Evolutionary conservation across 2,329 filamentous ascomycete species (phyloP).

Genomic region (Aspergillus phoenicis): DNA sequence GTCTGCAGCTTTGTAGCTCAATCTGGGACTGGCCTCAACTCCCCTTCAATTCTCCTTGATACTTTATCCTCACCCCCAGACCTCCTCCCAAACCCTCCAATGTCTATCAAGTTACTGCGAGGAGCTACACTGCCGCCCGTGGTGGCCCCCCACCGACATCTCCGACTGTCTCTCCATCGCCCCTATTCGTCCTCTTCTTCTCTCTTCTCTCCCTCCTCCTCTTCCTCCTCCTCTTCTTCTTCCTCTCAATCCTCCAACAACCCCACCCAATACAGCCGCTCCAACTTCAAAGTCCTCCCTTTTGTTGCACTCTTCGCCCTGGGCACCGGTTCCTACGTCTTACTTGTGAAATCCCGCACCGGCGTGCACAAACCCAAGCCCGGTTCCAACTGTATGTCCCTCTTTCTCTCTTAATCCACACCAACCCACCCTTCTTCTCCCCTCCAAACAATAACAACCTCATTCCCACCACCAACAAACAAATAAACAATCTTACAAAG

Average conservation of each 20-base stretch:
- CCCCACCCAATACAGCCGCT: conserved; percentile 32
- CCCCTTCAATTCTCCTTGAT: not conserved
- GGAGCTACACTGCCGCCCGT: not conserved
- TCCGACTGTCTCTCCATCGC: conserved; percentile 17
- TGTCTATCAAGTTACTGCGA: not conserved
- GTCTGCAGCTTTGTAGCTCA: too few relatives aligned
- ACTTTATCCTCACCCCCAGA: too few relatives aligned
- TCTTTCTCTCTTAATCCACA: not conserved
- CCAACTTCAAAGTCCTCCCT: conserved; percentile 47
- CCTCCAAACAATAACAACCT: conserved; percentile 47
- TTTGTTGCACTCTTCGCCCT: conserved; percentile 49
- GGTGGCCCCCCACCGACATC: conserved; percentile 19
- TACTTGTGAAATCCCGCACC: conserved; percentile 54
- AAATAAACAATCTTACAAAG: too few relatives aligned
- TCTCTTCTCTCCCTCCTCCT: conserved; percentile 14
- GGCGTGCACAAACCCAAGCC: conserved; percentile 50
- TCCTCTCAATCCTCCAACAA: conserved; percentile 10
- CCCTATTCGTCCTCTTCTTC: conserved; percentile 17
- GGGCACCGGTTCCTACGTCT: conserved; percentile 53
- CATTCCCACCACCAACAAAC: not conserved
- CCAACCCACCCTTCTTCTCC: not conserved
- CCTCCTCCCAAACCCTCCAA: not conserved
- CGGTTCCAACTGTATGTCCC: conserved; percentile 48
- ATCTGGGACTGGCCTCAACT: not conserved
- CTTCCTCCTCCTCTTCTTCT: conserved; percentile 15